Base-by-base conservation (phyloP, 306 rosid genomes). In the Prunus kanzakura region DNA sequence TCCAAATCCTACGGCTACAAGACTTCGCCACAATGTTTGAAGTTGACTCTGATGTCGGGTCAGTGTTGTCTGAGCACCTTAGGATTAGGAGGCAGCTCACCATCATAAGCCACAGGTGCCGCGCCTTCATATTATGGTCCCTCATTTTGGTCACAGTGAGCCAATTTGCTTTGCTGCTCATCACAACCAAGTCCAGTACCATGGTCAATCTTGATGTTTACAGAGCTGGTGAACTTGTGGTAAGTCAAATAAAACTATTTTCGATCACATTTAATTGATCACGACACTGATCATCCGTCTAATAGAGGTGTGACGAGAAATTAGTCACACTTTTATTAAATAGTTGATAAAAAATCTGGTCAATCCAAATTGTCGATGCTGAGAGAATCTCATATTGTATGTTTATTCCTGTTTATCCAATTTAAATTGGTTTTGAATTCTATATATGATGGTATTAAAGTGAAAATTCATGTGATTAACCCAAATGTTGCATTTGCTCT, bases 91-190 rank as follows among this genome's bases (percentile, higher is more conserved):
- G 95, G 43, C 97, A 95, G 64, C 79, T 95, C 3, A 74, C 88
- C 60, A 95, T 95, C 84, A 95, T 95, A 54, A 95, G 98, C 77
- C 98, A 95, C 63, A 77, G 98, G 22, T 95, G 82, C 30, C 90
- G 98, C 14, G 90, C 72, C 19, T 95, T 87, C 77, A 92, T 95
- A 1, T 19, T 95, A 65, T 79, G 76, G 77, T 74, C 83, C 1
- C 85, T 95, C 3, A 14, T 84, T 20, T 67, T 92, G 76, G 89
- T 89, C 69, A 95, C 98, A 0, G 88, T 91, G 2, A 90, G 93
- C 77, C 97, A 92, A 74, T 85, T 95, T 13, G 88, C 87, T 55
- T 85, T 96, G 57, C 85, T 95, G 10, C 91, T 95, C 0, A 81
- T 80, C 23, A 76, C 95, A 0, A 92, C 95, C 30, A 87, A 87